Evolutionary conservation across 257 asterid species (phyloP).

Genomic region (Perilla frutescens): DNA sequence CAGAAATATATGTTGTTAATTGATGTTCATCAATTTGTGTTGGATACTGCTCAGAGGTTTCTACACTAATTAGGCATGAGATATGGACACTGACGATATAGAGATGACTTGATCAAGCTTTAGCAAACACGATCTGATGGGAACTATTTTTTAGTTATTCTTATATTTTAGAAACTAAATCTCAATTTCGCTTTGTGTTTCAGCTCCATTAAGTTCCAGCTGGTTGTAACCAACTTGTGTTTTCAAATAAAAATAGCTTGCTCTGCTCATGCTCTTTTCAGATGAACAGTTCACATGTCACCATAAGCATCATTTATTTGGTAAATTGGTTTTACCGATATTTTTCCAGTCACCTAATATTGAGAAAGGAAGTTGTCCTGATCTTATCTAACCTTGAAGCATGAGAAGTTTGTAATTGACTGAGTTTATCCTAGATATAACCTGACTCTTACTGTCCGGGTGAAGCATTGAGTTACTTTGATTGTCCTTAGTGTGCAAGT

Average conservation of each 20-base stretch:
- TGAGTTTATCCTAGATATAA: background rate
- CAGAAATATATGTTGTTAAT: background rate
- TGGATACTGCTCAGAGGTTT: constrained; percentile 15
- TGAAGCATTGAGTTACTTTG: background rate
- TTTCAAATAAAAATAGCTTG: too few species aligned
- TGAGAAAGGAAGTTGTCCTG: constrained; percentile 12
- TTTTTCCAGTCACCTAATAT: background rate
- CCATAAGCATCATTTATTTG: background rate
- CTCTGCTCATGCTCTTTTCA: too few species aligned
- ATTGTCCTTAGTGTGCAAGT: background rate
- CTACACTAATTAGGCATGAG: background rate
- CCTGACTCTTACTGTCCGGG: constrained; percentile 2
- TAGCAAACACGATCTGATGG: too few species aligned
- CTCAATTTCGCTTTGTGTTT: too few species aligned
- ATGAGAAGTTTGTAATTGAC: constrained; percentile 7
- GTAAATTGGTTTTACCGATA: background rate
- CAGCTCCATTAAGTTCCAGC: too few species aligned
- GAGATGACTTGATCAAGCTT: too few species aligned
- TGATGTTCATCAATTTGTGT: constrained; percentile 16
- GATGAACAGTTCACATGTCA: background rate
- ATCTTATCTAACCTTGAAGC: background rate
- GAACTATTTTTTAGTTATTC: too few species aligned
- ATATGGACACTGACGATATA: too few species aligned
- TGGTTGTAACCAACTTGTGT: too few species aligned
- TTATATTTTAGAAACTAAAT: too few species aligned